A percentile compares a stretch with the other conserved stretches of the same genome.
These are phyloP conservation scores for Vigna reflexopilosa DNA, from an alignment of 306 rosid species.

Conservation along the genomic window DNA sequence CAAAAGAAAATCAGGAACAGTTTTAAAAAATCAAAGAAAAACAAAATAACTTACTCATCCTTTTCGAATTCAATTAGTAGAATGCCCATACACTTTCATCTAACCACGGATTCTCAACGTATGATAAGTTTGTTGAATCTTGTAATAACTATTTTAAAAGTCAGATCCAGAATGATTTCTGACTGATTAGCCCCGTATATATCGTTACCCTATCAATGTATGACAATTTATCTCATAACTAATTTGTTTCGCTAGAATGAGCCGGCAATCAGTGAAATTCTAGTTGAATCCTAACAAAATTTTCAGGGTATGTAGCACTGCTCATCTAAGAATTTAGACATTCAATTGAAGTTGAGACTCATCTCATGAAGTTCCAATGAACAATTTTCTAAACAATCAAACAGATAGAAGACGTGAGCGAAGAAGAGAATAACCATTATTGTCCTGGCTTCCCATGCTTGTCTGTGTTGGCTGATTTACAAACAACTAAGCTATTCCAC, in stretches of 20 bases:
- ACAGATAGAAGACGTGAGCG: slow-evolving; percentile 33
- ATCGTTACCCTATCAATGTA: not conserved
- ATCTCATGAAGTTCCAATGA: slow-evolving; percentile 11
- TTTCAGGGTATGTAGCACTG: not conserved
- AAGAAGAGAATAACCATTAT: slow-evolving; percentile 52
- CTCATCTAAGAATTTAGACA: slow-evolving; percentile 19
- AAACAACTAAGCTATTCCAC: not conserved
- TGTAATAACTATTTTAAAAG: not conserved
- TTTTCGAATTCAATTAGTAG: not conserved
- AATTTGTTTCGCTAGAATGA: not conserved
- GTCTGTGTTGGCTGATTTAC: not conserved
- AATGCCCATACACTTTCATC: not conserved
- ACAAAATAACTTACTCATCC: not conserved
- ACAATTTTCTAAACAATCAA: slow-evolving; percentile 34
- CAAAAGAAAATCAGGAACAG: not conserved
- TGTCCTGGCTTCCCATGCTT: slow-evolving; percentile 68
- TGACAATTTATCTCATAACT: not conserved
- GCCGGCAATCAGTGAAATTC: slow-evolving; percentile 4
- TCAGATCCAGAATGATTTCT: not conserved
- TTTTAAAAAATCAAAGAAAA: slow-evolving; percentile 21
- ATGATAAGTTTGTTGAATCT: not conserved
- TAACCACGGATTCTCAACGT: not conserved
- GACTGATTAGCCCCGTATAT: not conserved
- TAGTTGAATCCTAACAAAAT: not conserved
- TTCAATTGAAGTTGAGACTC: slow-evolving; percentile 12